Conservation (phyloP, 2,329 filamentous ascomycete species). For the Verticillium klebahnii region DNA sequence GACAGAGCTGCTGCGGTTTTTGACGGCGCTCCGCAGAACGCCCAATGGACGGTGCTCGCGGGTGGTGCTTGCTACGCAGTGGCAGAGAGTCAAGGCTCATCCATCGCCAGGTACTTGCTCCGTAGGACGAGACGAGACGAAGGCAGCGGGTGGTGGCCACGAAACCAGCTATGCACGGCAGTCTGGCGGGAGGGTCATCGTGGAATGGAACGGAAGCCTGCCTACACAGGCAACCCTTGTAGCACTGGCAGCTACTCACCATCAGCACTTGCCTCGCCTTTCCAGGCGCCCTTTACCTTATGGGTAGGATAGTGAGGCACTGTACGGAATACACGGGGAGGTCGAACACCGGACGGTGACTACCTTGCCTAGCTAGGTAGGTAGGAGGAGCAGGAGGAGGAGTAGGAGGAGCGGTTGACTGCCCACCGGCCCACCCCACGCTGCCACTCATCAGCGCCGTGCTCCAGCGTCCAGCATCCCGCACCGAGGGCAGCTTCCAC, state of each 20-base stretch:
- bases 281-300: neutral
- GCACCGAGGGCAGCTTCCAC: neutral
- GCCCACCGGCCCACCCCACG: neutral
- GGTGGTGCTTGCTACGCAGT: neutral
- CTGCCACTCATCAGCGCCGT: neutral
- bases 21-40: neutral
- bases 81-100: no score
- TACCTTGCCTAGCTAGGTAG: neutral
- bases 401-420: neutral
- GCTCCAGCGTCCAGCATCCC: neutral
- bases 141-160: no score
- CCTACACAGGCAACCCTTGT: neutral
- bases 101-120: no score
- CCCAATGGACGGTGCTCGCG: neutral
- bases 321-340: neutral
- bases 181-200: neutral
- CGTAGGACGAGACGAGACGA: no score
- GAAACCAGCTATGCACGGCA: no score
- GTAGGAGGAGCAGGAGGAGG: neutral
- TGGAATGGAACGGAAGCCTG: neutral
- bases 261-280: neutral
- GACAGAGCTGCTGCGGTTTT: neutral
- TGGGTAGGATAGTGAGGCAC: neutral
- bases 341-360: no score
- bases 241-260: neutral